Percentiles rank a stretch among this genome's conserved stretches.
Evolutionary conservation across 176 grass and related monocot genomes (phyloP).

Genomic region (Lolium multiflorum): DNA sequence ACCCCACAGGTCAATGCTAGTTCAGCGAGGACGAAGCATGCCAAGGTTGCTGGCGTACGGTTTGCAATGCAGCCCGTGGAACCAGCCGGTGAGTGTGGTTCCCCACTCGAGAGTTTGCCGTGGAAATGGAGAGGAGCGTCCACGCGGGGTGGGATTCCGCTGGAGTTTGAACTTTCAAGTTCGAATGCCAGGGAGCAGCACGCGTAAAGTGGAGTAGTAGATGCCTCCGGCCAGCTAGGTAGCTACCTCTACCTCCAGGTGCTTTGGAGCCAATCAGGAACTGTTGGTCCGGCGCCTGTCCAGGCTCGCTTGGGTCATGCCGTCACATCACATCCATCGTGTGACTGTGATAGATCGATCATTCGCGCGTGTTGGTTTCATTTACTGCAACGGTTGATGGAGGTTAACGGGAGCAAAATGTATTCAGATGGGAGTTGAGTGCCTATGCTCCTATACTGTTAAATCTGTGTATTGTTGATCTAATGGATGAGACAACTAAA

Average conservation of each 20-base stretch:
- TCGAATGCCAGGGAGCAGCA: neutral
- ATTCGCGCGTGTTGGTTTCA: too few relatives aligned
- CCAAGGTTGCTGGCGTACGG: neutral
- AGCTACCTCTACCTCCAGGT: neutral
- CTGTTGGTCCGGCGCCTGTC: neutral
- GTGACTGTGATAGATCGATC: too few relatives aligned
- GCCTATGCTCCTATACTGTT: too few relatives aligned
- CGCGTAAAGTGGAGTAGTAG: neutral
- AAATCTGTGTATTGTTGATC: too few relatives aligned
- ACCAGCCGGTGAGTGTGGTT: neutral
- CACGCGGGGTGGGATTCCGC: neutral
- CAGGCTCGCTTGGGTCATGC: neutral
- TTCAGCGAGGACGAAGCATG: neutral
- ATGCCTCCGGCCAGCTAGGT: neutral
- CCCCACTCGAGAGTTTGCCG: neutral
- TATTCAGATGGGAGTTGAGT: too few relatives aligned
- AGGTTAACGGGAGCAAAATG: too few relatives aligned
- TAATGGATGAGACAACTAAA: too few relatives aligned
- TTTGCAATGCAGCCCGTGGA: neutral
- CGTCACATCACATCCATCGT: neutral
- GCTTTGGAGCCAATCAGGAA: neutral
- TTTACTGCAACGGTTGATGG: too few relatives aligned
- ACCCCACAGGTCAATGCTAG: neutral
- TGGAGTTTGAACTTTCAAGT: neutral
- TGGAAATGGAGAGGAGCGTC: neutral